Percentiles rank a stretch among this genome's conserved stretches.
Evolutionary conservation across 495 filamentous ascomycete species (phyloP).

Genomic region (Aspergillus hancockii): DNA sequence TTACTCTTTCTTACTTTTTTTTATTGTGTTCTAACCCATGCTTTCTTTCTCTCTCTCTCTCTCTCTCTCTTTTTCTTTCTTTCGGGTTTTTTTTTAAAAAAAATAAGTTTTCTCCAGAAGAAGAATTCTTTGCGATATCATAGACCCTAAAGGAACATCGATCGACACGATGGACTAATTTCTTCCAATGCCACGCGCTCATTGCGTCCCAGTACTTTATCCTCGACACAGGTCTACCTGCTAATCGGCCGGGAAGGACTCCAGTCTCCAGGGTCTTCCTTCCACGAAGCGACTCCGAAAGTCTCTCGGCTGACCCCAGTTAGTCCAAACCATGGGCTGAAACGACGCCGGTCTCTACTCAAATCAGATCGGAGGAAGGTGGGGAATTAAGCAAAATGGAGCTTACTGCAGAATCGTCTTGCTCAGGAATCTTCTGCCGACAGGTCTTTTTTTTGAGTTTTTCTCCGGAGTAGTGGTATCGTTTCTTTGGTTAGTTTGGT

Average conservation of each 20-base stretch:
- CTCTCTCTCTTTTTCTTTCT: too few species aligned
- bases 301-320: slow-evolving; percentile 29
- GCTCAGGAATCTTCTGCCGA: slow-evolving; percentile 42
- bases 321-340: slow-evolving; percentile 24
- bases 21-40: not conserved
- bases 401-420: slow-evolving; percentile 22
- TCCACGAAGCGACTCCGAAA: slow-evolving; percentile 26
- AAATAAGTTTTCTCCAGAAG: not conserved
- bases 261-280: slow-evolving; percentile 29
- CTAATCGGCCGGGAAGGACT: not conserved
- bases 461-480: too few species aligned
- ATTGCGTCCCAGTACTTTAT: not conserved
- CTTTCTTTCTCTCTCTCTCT: not conserved
- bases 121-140: slow-evolving; percentile 9
- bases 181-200: not conserved
- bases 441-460: slow-evolving; percentile 21
- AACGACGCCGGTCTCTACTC: slow-evolving; percentile 22
- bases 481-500: not conserved
- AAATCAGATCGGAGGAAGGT: slow-evolving; percentile 34
- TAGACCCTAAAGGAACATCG: not conserved
- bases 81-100: slow-evolving; percentile 4
- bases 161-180: slow-evolving; percentile 2
- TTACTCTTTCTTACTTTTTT: slow-evolving; percentile 6
- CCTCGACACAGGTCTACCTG: not conserved
- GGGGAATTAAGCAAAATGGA: slow-evolving; percentile 18